Evolutionary conservation across 1,284 basidiomycete species (phyloP), one percentile per base, ranked within the genome.

Genomic region (Gomphus sp.): DNA sequence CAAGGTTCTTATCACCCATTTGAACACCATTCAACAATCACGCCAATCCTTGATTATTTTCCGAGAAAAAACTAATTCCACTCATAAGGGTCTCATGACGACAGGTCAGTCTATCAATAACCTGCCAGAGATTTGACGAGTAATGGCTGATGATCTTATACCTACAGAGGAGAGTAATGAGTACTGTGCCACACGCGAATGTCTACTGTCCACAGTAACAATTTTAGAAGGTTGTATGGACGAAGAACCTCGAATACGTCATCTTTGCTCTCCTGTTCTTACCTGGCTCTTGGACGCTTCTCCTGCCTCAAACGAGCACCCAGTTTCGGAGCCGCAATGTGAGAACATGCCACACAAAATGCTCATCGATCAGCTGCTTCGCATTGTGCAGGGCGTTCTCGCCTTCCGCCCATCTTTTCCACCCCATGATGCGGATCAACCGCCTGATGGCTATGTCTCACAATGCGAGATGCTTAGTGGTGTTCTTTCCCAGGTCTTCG

Each of bases 281-380:
- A 63, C 71, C 16, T 83, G 84, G 80, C 70, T 85, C 5, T 61
- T 63, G 36, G 64, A 37, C 2, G n/a, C 28, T 12, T 12, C 52
- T 14, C 49, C 48, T 22, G 12, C 18, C 16, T 16, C 36, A 2
- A 11, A 45, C 0, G 11, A 18, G 1, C 18, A 8, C 0, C 4
- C 52, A 12, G 36, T 25, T 41, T 34, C 52, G n/a, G 44, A 39
- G 9, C 33, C 28, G 22, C 57, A 37, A 31, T n/a, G 18, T 14
- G 22, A 45, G n/a, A 25, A 28, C 10, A 4, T 49, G n/a, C 43
- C 41, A 45, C 66, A 64, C 49, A 62, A 71, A 3, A 72, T 80
- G 52, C 66, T 89, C 61, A 80, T 93, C 66, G 81, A 87, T 64
- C 68, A 75, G 1, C 72, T 90, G 49, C 78, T 92, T 37, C 71